Conservation (phyloP, 225 moss, liverwort and hornwort genomes). For the Rhytidiadelphus loreus region DNA sequence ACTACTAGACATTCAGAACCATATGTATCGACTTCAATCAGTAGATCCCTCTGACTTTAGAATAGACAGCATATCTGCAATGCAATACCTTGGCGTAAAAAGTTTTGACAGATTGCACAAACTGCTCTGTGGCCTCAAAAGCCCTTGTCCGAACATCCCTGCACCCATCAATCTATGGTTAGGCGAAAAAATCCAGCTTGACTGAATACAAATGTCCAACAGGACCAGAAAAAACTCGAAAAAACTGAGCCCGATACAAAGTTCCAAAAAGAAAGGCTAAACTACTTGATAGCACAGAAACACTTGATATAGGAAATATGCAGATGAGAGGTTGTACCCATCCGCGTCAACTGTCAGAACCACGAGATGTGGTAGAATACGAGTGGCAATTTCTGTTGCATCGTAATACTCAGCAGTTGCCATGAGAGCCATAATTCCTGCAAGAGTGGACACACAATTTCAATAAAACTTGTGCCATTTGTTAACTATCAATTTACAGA, state of each 20-base stretch:
- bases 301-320: not conserved
- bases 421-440: conserved; percentile 93
- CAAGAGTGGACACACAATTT: not conserved
- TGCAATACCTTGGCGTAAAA: conserved; percentile 47
- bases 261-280: not conserved
- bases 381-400: conserved; percentile 81
- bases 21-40: not conserved
- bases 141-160: conserved; percentile 88
- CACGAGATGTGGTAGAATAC: conserved; percentile 90
- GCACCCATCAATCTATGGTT: not conserved
- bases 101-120: conserved; percentile 65
- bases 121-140: conserved; percentile 73
- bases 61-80: not conserved
- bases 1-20: not conserved
- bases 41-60: not conserved
- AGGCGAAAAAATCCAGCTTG: not conserved
- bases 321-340: conserved; percentile 27
- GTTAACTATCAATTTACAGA: not conserved
- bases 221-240: not conserved
- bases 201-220: not conserved
- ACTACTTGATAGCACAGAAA: not conserved
- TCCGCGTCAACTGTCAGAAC: conserved; percentile 83
- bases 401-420: conserved; percentile 89
- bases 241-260: not conserved
- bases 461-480: not conserved